phyloP scores from a whole-genome alignment of 208 protist genomes.

The Crithidia sp. region DNA sequence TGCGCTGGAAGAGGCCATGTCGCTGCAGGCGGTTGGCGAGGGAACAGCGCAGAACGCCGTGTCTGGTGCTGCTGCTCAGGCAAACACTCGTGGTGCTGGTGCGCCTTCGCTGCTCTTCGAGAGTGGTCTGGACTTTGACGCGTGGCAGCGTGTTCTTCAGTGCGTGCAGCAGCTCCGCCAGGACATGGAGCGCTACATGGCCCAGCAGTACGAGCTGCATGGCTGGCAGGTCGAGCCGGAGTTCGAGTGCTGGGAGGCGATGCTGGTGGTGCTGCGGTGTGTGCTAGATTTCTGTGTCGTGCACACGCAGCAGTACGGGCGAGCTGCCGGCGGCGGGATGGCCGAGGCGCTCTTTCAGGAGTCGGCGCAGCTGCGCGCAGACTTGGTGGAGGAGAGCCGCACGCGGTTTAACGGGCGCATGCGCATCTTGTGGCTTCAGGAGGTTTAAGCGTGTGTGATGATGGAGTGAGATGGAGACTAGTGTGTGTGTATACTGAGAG shows the following conservation, averaged over 20 bases:
- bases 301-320: constrained; percentile 53
- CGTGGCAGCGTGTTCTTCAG: constrained; percentile 59
- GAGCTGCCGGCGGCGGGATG: constrained; percentile 35
- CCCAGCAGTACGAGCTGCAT: constrained; percentile 32
- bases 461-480: background rate
- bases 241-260: constrained; percentile 90
- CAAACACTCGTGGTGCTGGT: background rate
- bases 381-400: constrained; percentile 78
- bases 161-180: constrained; percentile 57
- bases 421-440: constrained; percentile 88
- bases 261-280: constrained; percentile 70
- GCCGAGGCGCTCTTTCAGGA: constrained; percentile 62
- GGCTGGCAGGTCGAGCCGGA: constrained; percentile 60
- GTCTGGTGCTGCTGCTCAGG: too few relatives aligned
- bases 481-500: background rate
- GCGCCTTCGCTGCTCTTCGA: constrained; percentile 35
- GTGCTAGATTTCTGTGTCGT: constrained; percentile 78
- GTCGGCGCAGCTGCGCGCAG: constrained; percentile 56
- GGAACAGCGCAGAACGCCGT: background rate
- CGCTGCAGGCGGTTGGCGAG: constrained; percentile 44
- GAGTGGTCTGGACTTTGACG: constrained; percentile 43
- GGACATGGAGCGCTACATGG: constrained; percentile 77
- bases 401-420: constrained; percentile 81
- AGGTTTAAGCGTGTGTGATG: constrained; percentile 36
- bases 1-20: constrained; percentile 35